phyloP scores from a whole-genome alignment of 2,329 filamentous ascomycete species.

The Aspergillus viridinutans region DNA sequence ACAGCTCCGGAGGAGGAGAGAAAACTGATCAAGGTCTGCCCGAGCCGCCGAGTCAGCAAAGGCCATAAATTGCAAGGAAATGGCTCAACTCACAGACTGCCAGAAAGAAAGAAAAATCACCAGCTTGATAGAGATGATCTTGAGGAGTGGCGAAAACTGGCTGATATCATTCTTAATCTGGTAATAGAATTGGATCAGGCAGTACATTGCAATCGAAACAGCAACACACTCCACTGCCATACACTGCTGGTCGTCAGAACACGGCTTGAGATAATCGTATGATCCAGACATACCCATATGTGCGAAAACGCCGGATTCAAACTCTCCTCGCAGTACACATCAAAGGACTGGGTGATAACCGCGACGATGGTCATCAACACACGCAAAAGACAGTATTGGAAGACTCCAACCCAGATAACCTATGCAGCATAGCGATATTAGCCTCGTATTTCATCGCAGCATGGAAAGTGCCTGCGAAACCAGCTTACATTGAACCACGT shows the following conservation, averaged over 20 bases:
- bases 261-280: constrained; percentile 4
- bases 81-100: constrained; percentile 54
- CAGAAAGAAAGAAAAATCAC: constrained; percentile 91
- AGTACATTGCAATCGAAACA: constrained; percentile 83
- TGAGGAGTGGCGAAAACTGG: constrained; percentile 69
- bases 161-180: constrained; percentile 67
- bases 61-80: not conserved
- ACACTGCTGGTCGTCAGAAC: constrained; percentile 39
- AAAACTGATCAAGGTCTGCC: constrained; percentile 55
- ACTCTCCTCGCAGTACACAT: constrained; percentile 73
- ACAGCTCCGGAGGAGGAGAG: constrained; percentile 61
- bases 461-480: not conserved
- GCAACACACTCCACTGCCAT: constrained; percentile 66
- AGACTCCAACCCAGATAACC: constrained; percentile 69
- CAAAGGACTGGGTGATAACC: constrained; percentile 65
- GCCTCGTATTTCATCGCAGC: not conserved
- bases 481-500: constrained; percentile 75
- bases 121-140: constrained; percentile 81
- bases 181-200: constrained; percentile 79
- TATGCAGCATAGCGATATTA: constrained; percentile 4
- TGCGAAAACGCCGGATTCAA: constrained; percentile 76
- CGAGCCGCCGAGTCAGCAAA: not conserved
- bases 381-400: constrained; percentile 80
- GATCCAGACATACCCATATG: constrained; percentile 62
- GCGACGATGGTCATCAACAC: constrained; percentile 75